Conservation (phyloP, 148 eudicot genomes). For the Fallopia convolvulus region DNA sequence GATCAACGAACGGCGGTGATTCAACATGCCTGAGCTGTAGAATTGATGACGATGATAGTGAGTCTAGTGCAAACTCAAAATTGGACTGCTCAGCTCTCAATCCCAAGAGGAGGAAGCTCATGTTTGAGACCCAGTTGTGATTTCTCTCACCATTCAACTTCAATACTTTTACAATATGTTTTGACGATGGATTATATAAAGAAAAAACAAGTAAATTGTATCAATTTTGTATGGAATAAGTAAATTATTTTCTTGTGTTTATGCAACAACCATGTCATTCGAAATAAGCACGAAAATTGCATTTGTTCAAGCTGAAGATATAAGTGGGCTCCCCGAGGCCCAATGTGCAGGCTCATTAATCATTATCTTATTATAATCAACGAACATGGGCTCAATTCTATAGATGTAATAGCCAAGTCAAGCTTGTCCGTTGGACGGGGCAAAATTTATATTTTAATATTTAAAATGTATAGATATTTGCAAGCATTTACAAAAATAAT, state of each 20-base stretch:
- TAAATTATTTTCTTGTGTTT: not conserved
- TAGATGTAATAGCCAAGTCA: no score
- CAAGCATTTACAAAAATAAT: no score
- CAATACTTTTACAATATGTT: not conserved
- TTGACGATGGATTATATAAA: no score
- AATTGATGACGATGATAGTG: not conserved
- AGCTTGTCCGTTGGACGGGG: no score
- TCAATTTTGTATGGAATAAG: no score
- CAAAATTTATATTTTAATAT: no score
- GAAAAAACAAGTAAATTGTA: no score
- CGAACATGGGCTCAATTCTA: no score
- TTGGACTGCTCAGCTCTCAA: not conserved
- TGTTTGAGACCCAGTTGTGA: not conserved
- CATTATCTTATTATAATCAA: no score
- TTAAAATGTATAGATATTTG: no score
- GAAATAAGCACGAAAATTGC: no score
- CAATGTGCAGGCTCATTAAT: not conserved
- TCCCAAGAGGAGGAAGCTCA: not conserved
- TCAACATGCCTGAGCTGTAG: not conserved
- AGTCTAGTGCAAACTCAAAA: not conserved
- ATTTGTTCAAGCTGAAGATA: no score
- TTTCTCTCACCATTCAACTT: not conserved
- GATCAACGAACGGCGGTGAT: not conserved
- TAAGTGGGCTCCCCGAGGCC: not conserved
- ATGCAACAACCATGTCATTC: not conserved